Conservation (phyloP, 2,329 filamentous ascomycete species). For the Monosporascus sp. region DNA sequence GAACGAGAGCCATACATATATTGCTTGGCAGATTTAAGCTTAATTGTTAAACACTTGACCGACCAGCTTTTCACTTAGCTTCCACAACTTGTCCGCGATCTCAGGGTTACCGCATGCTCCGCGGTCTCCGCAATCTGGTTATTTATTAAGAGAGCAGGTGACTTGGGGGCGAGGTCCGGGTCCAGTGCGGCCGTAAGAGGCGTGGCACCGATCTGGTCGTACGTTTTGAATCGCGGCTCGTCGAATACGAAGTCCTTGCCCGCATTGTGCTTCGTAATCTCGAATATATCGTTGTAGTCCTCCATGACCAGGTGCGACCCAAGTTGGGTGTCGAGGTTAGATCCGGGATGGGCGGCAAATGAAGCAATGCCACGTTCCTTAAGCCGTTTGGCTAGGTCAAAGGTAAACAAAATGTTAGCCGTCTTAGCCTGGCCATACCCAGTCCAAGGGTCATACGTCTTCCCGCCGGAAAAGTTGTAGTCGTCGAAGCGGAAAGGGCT, state of each 20-base stretch:
- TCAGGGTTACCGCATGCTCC: constrained; percentile 27
- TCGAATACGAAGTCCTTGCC: constrained; percentile 12
- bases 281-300: constrained; percentile 16
- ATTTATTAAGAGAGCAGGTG: constrained; percentile 34
- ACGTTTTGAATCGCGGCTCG: constrained; percentile 28
- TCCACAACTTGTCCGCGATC: constrained; percentile 38
- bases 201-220: constrained; percentile 32
- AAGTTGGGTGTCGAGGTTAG: constrained; percentile 20
- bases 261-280: constrained; percentile 18
- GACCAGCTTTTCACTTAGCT: constrained; percentile 38
- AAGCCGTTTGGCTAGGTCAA: constrained; percentile 27
- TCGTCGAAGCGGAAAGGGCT: constrained; percentile 37
- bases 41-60: constrained; percentile 23
- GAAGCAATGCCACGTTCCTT: constrained; percentile 23
- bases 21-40: not conserved
- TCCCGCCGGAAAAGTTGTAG: constrained; percentile 30
- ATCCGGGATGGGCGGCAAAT: constrained; percentile 31
- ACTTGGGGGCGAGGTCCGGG: constrained; percentile 25
- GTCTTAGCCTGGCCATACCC: constrained; percentile 44
- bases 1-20: not conserved
- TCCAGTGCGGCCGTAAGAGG: constrained; percentile 37
- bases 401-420: constrained; percentile 38
- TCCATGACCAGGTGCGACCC: constrained; percentile 19
- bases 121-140: constrained; percentile 30
- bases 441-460: constrained; percentile 33